phyloP scores from a whole-genome alignment of 1,139 yeast genomes.

The Blastobotrys malaysiensis region DNA sequence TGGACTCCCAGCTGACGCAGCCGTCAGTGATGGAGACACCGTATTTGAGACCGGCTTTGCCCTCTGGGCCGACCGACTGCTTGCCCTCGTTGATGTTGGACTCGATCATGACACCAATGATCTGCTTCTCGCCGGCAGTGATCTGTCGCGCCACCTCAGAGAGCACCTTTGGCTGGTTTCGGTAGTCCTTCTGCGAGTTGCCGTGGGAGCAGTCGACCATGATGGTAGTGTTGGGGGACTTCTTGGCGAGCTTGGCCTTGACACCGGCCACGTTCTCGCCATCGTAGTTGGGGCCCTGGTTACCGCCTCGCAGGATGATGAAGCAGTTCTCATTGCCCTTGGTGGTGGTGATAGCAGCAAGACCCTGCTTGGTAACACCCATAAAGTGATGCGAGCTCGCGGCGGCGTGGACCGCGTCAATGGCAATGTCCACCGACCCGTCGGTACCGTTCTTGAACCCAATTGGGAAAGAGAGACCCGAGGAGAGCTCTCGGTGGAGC shows the following conservation, averaged over 20 bases:
- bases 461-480: slow-evolving; percentile 94
- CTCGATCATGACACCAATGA: slow-evolving; percentile 96
- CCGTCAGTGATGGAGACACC: slow-evolving; percentile 98
- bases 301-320: slow-evolving; percentile 93
- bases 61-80: slow-evolving; percentile 74
- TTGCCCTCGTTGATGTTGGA: slow-evolving; percentile 89
- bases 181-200: slow-evolving; percentile 88
- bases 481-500: slow-evolving; percentile 93
- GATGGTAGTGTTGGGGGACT: slow-evolving; percentile 42
- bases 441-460: slow-evolving; percentile 99
- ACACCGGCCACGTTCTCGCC: slow-evolving; percentile 70
- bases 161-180: slow-evolving; percentile 89
- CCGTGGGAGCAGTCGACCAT: slow-evolving; percentile 99
- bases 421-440: slow-evolving; percentile 87
- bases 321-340: slow-evolving; percentile 76
- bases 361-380: slow-evolving; percentile 95
- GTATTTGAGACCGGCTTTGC: slow-evolving; percentile 72
- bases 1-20: slow-evolving; percentile 89
- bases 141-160: slow-evolving; percentile 76
- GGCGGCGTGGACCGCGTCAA: slow-evolving; percentile 92
- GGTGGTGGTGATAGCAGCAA: slow-evolving; percentile 93
- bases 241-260: slow-evolving; percentile 49
- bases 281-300: slow-evolving; percentile 88
- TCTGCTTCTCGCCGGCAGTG: slow-evolving; percentile 66
- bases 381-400: slow-evolving; percentile 90